phyloP scores from a whole-genome alignment of 2,329 filamentous ascomycete genomes.

The Talaromyces sp. region DNA sequence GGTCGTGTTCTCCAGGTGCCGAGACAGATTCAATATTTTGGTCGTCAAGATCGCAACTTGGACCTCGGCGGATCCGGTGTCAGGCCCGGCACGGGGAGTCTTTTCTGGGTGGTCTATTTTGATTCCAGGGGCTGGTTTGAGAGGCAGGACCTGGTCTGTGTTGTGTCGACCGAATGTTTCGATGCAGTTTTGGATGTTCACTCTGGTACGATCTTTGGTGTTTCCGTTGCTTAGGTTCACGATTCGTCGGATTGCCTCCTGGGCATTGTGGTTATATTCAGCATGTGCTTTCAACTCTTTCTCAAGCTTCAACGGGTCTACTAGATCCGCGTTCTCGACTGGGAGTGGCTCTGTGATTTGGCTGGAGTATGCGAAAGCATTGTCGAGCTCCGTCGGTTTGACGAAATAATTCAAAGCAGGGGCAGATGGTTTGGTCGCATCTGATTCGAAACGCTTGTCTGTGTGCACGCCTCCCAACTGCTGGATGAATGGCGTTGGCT shows the following conservation, averaged over 20 bases:
- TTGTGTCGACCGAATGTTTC: constrained; percentile 86
- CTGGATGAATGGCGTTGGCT: constrained; percentile 74
- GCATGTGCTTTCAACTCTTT: constrained; percentile 45
- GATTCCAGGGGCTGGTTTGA: constrained; percentile 48
- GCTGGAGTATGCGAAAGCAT: constrained; percentile 64
- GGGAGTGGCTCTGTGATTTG: constrained; percentile 49
- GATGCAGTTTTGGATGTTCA: constrained; percentile 80
- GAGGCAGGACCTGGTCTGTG: constrained; percentile 68
- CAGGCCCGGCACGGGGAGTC: constrained; percentile 71
- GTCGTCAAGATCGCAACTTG: constrained; percentile 92
- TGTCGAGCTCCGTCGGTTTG: constrained; percentile 60
- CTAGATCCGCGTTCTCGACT: constrained; percentile 23
- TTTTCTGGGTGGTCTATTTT: constrained; percentile 42
- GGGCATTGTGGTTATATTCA: constrained; percentile 60
- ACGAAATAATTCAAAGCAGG: constrained; percentile 68
- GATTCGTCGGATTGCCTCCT: constrained; percentile 75
- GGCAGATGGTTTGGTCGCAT: constrained; percentile 10
- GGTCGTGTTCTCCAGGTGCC: constrained; percentile 65
- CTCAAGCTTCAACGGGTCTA: constrained; percentile 35
- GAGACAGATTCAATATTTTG: constrained; percentile 79
- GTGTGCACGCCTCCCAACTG: constrained; percentile 63
- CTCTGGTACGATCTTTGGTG: constrained; percentile 70
- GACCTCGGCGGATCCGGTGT: constrained; percentile 95
- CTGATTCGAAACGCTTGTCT: constrained; percentile 20
- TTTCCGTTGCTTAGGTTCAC: constrained; percentile 71